Evolutionary conservation across 768 basidiomycete species (phyloP).

Genomic region (Fibroporia radiculosa): DNA sequence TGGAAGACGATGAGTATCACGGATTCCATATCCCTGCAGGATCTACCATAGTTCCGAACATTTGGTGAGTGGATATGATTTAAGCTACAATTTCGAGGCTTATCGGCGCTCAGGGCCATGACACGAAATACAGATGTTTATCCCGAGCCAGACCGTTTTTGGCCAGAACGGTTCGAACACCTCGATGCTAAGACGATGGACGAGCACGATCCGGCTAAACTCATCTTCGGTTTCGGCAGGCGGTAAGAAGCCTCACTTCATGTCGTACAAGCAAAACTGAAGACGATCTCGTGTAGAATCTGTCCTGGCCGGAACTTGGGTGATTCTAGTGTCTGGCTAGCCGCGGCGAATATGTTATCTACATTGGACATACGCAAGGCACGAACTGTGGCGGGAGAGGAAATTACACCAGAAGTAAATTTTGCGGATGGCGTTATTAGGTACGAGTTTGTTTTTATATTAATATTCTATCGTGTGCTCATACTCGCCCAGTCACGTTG

Average conservation of each 20-base stretch:
- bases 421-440: slow-evolving; percentile 38
- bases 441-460: too few species aligned
- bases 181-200: background rate
- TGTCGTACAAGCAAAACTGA: too few species aligned
- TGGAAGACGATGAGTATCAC: slow-evolving; percentile 14
- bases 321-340: slow-evolving; percentile 38
- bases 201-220: slow-evolving; percentile 30
- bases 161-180: slow-evolving; percentile 23
- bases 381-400: slow-evolving; percentile 33
- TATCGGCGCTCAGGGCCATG: slow-evolving; percentile 8
- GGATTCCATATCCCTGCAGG: slow-evolving; percentile 6
- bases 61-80: slow-evolving; percentile 3
- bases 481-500: too few species aligned
- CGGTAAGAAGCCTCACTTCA: slow-evolving; percentile 16
- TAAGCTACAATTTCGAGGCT: background rate
- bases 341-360: slow-evolving; percentile 37
- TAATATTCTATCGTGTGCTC: too few species aligned
- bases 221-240: slow-evolving; percentile 53
- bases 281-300: slow-evolving; percentile 27
- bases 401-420: slow-evolving; percentile 29
- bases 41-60: slow-evolving; percentile 8
- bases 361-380: slow-evolving; percentile 37
- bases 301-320: slow-evolving; percentile 52
- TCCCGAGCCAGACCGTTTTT: slow-evolving; percentile 21
- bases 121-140: slow-evolving; percentile 18